Percentiles rank a stretch among this genome's conserved stretches.
Conservation (phyloP, 1,284 basidiomycete genomes). For the Leccinum fallax region DNA sequence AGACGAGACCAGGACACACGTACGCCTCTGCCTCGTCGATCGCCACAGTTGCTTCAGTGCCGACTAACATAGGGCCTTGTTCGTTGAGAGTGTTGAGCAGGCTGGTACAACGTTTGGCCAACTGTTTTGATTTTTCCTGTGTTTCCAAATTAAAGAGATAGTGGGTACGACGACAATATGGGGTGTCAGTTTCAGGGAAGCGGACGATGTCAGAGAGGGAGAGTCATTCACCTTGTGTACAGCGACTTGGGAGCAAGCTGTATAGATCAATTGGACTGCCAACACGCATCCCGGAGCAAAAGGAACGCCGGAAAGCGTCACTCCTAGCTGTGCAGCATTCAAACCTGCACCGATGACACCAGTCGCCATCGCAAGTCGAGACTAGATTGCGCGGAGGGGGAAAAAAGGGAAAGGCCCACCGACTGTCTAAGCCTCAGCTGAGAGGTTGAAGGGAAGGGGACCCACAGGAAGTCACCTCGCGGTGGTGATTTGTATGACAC, state of each 20-base stretch:
- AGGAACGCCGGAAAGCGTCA: conserved; percentile 45
- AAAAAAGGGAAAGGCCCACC: background rate
- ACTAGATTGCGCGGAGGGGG: background rate
- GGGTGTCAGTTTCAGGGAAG: conserved; percentile 8
- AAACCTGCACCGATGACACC: conserved; percentile 26
- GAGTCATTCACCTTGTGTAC: conserved; percentile 45
- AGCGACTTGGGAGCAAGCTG: conserved; percentile 44
- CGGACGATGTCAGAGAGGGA: background rate
- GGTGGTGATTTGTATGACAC: background rate
- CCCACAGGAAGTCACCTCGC: background rate
- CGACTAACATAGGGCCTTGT: conserved; percentile 38
- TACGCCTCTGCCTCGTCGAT: conserved; percentile 49
- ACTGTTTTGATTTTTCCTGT: conserved; percentile 44
- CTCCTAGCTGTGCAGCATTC: conserved; percentile 43
- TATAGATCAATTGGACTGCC: conserved; percentile 43
- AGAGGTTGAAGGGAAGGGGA: background rate
- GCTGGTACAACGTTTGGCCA: conserved; percentile 44
- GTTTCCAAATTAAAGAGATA: background rate
- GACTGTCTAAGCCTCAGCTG: background rate
- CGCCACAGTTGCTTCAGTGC: conserved; percentile 42
- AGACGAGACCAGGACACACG: conserved; percentile 15
- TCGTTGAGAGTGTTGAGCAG: conserved; percentile 44
- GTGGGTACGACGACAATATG: background rate
- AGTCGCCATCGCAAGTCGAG: conserved; percentile 29
- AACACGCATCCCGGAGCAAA: conserved; percentile 44